These are phyloP conservation scores for Ochetophila trinervis DNA, from an alignment of 306 rosid genomes.

Conservation along the genomic window DNA sequence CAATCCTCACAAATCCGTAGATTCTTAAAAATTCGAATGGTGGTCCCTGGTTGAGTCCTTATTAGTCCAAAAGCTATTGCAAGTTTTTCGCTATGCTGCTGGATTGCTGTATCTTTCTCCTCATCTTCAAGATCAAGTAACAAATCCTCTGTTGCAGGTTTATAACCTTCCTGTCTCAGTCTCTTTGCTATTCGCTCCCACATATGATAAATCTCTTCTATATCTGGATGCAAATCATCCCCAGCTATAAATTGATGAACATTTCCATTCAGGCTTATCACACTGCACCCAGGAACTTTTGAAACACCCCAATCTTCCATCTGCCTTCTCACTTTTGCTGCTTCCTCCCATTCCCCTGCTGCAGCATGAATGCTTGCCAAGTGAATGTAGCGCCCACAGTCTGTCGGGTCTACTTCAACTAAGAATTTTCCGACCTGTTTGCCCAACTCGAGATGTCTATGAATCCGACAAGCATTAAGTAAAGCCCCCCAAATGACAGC, in stretches of 20 bases:
- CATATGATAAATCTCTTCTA: background rate
- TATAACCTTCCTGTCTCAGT: slow-evolving; percentile 18
- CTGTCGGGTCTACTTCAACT: slow-evolving; percentile 10
- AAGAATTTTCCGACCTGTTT: slow-evolving; percentile 18
- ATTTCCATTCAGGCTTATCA: slow-evolving; percentile 17
- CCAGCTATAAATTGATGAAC: slow-evolving; percentile 20
- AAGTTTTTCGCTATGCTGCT: slow-evolving; percentile 22
- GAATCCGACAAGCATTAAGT: slow-evolving; percentile 56
- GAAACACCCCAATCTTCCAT: slow-evolving; percentile 14
- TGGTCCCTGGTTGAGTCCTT: slow-evolving; percentile 12
- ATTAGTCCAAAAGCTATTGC: slow-evolving; percentile 19
- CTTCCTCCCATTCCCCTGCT: slow-evolving; percentile 22
- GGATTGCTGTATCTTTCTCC: slow-evolving; percentile 19
- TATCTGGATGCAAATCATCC: background rate
- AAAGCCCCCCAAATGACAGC: slow-evolving; percentile 64
- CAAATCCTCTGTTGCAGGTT: slow-evolving; percentile 19
- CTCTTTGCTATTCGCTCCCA: slow-evolving; percentile 16
- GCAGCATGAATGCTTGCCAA: slow-evolving; percentile 23
- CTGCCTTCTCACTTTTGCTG: slow-evolving; percentile 11
- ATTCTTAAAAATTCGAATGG: slow-evolving; percentile 17
- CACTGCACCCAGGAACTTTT: slow-evolving; percentile 21
- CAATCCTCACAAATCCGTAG: slow-evolving; percentile 21
- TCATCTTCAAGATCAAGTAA: slow-evolving; percentile 20
- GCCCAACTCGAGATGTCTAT: slow-evolving; percentile 56
- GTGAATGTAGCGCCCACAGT: slow-evolving; percentile 21